phyloP scores from a whole-genome alignment of 225 moss, liverwort and hornwort species.

The Antitrichia curtipendula region DNA sequence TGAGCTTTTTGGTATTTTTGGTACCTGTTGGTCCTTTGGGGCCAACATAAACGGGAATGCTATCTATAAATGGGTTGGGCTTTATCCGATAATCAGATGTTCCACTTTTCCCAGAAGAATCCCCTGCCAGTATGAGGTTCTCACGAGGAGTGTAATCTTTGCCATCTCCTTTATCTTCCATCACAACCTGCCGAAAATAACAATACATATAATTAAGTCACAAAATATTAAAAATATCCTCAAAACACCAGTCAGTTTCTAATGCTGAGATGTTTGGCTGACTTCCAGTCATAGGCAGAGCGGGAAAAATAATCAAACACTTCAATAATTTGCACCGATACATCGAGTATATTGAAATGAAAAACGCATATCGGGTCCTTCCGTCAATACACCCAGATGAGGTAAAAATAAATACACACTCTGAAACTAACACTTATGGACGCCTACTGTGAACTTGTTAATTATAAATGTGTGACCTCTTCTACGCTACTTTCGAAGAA shows the following conservation, averaged over 20 bases:
- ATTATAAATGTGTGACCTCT: not conserved
- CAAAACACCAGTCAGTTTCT: not conserved
- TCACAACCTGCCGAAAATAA: slow-evolving; percentile 57
- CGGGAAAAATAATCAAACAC: not conserved
- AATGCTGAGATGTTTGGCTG: not conserved
- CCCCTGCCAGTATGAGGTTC: slow-evolving; percentile 53
- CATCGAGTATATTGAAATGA: not conserved
- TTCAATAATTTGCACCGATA: not conserved
- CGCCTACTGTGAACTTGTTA: not conserved
- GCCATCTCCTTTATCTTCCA: slow-evolving; percentile 64
- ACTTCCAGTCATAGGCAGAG: not conserved
- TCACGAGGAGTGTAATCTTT: slow-evolving; percentile 24
- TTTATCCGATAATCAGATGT: slow-evolving; percentile 44
- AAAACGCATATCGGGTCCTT: not conserved
- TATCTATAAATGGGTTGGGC: slow-evolving; percentile 57
- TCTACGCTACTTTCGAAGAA: not conserved
- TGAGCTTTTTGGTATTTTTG: slow-evolving; percentile 12
- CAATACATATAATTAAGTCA: not conserved
- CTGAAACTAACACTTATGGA: not conserved
- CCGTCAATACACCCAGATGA: not conserved
- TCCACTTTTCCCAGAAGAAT: slow-evolving; percentile 18
- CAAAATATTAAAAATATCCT: not conserved
- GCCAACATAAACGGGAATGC: slow-evolving; percentile 49
- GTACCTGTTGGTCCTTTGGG: slow-evolving; percentile 13
- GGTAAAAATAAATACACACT: not conserved